Percentiles rank a stretch among this genome's conserved stretches.
These are phyloP conservation scores for Ophiostoma tasmaniense DNA, from an alignment of 2,329 filamentous ascomycete species.

Conservation along the genomic window DNA sequence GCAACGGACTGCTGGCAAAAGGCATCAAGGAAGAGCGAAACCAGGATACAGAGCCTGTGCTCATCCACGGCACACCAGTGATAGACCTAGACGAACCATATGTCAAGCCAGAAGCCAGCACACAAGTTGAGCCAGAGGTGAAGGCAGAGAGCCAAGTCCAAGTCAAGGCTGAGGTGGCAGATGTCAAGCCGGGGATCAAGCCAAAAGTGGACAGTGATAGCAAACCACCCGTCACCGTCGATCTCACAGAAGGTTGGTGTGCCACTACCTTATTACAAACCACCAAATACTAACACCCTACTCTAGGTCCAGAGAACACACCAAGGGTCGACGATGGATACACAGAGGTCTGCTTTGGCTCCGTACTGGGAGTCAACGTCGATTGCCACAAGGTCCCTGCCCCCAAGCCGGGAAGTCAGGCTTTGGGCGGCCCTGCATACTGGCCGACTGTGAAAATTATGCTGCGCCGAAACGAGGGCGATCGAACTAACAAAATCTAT, in stretches of 20 bases:
- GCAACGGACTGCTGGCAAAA: conserved; percentile 49
- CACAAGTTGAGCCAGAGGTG: conserved; percentile 7
- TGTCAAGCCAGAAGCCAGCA: background rate
- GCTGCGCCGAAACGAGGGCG: conserved; percentile 51
- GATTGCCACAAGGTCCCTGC: conserved; percentile 61
- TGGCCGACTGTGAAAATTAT: conserved; percentile 70
- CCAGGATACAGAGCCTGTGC: background rate
- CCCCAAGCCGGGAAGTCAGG: conserved; percentile 54
- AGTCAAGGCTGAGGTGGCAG: background rate
- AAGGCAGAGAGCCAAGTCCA: background rate
- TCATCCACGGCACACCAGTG: background rate
- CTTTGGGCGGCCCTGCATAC: conserved; percentile 48
- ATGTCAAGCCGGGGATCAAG: background rate
- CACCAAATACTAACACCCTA: conserved; percentile 9
- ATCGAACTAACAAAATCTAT: conserved; percentile 56
- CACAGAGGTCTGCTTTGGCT: conserved; percentile 72
- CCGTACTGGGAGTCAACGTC: conserved; percentile 58
- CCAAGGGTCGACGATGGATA: conserved; percentile 53
- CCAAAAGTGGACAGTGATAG: conserved; percentile 14
- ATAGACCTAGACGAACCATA: background rate
- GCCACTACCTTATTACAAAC: background rate
- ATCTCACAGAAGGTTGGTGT: conserved; percentile 44
- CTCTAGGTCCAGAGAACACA: conserved; percentile 36
- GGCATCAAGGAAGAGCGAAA: conserved; percentile 20
- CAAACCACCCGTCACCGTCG: conserved; percentile 38